phyloP scores from a whole-genome alignment of 805 yeast genomes.

The Starmerella scarabaei region DNA sequence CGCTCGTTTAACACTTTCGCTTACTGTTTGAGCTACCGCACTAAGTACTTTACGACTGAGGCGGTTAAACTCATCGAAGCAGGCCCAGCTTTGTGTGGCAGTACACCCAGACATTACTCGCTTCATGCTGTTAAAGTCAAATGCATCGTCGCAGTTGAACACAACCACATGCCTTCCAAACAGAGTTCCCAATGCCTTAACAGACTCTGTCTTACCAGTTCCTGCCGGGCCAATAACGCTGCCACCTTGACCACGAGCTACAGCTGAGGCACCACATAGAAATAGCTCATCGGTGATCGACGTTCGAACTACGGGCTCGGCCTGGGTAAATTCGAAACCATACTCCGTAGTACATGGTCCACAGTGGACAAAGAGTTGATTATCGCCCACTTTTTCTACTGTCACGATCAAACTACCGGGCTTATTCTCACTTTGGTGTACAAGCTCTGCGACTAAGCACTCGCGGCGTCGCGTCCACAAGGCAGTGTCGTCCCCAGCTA shows the following conservation, averaged over 20 bases:
- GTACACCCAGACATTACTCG: slow-evolving; percentile 68
- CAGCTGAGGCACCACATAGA: slow-evolving; percentile 58
- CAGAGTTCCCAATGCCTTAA: slow-evolving; percentile 69
- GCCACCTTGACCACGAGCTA: slow-evolving; percentile 68
- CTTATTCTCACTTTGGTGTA: not conserved
- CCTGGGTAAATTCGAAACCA: slow-evolving; percentile 75
- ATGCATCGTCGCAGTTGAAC: slow-evolving; percentile 82
- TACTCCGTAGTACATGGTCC: slow-evolving; percentile 37
- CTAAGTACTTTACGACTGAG: slow-evolving; percentile 58
- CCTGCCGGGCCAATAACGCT: slow-evolving; percentile 95
- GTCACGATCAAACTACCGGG: slow-evolving; percentile 1
- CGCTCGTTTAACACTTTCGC: slow-evolving; percentile 35
- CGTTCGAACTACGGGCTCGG: slow-evolving; percentile 61
- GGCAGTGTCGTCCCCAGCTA: slow-evolving; percentile 6
- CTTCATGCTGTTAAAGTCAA: slow-evolving; percentile 67
- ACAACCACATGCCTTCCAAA: slow-evolving; percentile 74
- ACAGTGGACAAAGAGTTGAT: slow-evolving; percentile 1
- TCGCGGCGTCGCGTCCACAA: slow-evolving; percentile 12
- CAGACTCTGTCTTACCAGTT: slow-evolving; percentile 88
- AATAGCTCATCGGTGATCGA: slow-evolving; percentile 55
- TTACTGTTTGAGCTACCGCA: slow-evolving; percentile 74
- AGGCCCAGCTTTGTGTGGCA: slow-evolving; percentile 83
- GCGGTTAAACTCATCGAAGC: slow-evolving; percentile 91
- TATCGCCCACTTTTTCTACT: not conserved
- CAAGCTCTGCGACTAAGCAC: slow-evolving; percentile 9